These are phyloP conservation scores for Dendrobium chrysotoxum DNA, from an alignment of 106 monocot species.

Conservation along the genomic window DNA sequence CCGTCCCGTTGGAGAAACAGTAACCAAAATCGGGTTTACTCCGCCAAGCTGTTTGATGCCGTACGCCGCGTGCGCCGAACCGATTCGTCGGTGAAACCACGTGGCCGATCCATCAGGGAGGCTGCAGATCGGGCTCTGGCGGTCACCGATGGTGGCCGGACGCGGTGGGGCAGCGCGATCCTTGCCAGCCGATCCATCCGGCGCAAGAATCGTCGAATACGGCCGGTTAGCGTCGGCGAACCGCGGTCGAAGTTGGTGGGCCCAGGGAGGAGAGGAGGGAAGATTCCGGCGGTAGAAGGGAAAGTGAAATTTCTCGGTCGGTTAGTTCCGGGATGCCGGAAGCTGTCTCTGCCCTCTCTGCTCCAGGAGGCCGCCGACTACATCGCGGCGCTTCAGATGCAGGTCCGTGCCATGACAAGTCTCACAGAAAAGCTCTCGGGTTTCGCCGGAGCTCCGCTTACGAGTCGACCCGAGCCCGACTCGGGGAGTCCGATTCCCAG, in stretches of 20 bases:
- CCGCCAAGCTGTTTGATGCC: slow-evolving; percentile 38
- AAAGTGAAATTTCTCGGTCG: slow-evolving; percentile 37
- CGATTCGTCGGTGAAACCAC: not conserved
- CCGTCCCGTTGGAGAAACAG: slow-evolving; percentile 22
- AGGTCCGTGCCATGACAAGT: slow-evolving; percentile 50
- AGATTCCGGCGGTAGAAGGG: slow-evolving; percentile 8
- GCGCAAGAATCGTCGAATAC: not conserved
- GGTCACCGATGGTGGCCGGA: slow-evolving; percentile 38
- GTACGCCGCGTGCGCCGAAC: slow-evolving; percentile 27
- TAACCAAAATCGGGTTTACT: slow-evolving; percentile 34
- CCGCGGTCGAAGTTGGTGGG: not conserved
- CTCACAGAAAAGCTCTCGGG: slow-evolving; percentile 36
- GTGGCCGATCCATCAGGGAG: slow-evolving; percentile 22
- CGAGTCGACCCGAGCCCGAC: not conserved
- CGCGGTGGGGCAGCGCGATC: slow-evolving; percentile 68
- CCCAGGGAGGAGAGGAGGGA: not conserved
- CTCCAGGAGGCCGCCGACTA: slow-evolving; percentile 67
- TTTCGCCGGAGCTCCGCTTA: not conserved
- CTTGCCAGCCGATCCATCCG: slow-evolving; percentile 13
- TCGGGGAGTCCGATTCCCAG: not conserved
- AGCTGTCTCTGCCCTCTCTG: slow-evolving; percentile 30
- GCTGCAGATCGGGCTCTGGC: slow-evolving; percentile 66
- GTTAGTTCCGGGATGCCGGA: slow-evolving; percentile 69
- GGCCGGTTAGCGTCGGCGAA: not conserved
- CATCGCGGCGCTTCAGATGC: slow-evolving; percentile 78